A percentile compares a stretch with the other conserved stretches of the same genome.
Evolutionary conservation across 768 basidiomycete genomes (phyloP).

Genomic region (Termitomyces sp.): DNA sequence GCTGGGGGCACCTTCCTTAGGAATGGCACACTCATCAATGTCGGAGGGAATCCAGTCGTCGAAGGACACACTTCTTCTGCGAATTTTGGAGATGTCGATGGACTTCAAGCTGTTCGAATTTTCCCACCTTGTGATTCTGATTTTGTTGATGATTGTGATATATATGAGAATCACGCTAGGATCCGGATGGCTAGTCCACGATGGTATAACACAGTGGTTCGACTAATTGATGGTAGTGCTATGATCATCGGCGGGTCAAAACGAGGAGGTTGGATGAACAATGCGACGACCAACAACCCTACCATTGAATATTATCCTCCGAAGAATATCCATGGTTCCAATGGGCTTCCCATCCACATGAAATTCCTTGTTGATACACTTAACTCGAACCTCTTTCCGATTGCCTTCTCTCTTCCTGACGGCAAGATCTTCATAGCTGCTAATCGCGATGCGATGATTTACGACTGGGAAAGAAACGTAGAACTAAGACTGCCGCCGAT

Average conservation of each 20-base stretch:
- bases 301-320: constrained; percentile 83
- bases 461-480: constrained; percentile 64
- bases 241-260: constrained; percentile 82
- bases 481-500: constrained; percentile 63
- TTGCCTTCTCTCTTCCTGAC: constrained; percentile 69
- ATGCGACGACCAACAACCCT: constrained; percentile 75
- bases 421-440: constrained; percentile 74
- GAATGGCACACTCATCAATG: constrained; percentile 75
- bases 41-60: constrained; percentile 81
- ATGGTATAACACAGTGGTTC: constrained; percentile 76
- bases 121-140: constrained; percentile 62
- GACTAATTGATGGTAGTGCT: constrained; percentile 73
- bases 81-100: constrained; percentile 75
- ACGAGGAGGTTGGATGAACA: constrained; percentile 87
- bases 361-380: constrained; percentile 68
- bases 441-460: constrained; percentile 76
- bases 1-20: constrained; percentile 76
- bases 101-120: constrained; percentile 69
- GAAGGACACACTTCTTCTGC: constrained; percentile 58
- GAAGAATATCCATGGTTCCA: constrained; percentile 63
- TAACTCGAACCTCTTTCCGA: constrained; percentile 81
- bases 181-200: constrained; percentile 75
- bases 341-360: constrained; percentile 63
- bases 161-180: constrained; percentile 61
- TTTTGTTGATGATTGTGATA: constrained; percentile 46